Conservation (phyloP, 805 yeast species). For the Brettanomyces sp. region DNA sequence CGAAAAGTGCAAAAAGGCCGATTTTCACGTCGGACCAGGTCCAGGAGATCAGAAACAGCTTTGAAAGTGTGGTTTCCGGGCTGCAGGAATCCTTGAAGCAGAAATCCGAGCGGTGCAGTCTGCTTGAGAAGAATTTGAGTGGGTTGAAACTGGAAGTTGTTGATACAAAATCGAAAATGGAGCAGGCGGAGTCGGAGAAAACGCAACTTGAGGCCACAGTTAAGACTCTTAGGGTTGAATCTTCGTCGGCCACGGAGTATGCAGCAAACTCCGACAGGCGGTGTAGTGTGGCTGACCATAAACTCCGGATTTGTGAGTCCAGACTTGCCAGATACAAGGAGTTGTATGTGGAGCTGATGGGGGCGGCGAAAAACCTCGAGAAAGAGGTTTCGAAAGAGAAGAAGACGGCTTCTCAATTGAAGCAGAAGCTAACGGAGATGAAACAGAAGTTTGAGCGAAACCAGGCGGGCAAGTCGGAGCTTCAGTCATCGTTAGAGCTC, state of each 20-base stretch:
- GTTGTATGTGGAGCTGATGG: slow-evolving; percentile 8
- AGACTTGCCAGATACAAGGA: slow-evolving; percentile 12
- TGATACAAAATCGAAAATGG: slow-evolving; percentile 7
- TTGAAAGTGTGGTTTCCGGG: neutral
- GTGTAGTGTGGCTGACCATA: slow-evolving; percentile 6
- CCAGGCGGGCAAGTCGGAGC: neutral
- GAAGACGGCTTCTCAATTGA: slow-evolving; percentile 6
- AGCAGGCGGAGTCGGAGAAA: slow-evolving; percentile 7
- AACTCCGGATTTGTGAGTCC: slow-evolving; percentile 8
- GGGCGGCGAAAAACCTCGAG: slow-evolving; percentile 6
- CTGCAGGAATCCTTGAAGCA: neutral
- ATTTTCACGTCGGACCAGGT: slow-evolving; percentile 1
- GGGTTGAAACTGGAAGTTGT: neutral
- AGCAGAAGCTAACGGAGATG: neutral
- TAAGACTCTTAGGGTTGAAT: slow-evolving; percentile 10
- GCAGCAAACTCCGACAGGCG: slow-evolving; percentile 7
- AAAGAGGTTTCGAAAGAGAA: slow-evolving; percentile 8
- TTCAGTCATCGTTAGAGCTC: slow-evolving; percentile 2
- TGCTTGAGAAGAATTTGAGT: neutral
- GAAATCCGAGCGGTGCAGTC: neutral
- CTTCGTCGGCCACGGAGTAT: slow-evolving; percentile 10
- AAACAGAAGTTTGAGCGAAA: neutral
- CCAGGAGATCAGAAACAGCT: neutral
- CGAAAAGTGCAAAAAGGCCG: neutral
- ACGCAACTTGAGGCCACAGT: slow-evolving; percentile 9